phyloP scores from a whole-genome alignment of 2,329 filamentous ascomycete genomes.

The Bipolaris zeicola region DNA sequence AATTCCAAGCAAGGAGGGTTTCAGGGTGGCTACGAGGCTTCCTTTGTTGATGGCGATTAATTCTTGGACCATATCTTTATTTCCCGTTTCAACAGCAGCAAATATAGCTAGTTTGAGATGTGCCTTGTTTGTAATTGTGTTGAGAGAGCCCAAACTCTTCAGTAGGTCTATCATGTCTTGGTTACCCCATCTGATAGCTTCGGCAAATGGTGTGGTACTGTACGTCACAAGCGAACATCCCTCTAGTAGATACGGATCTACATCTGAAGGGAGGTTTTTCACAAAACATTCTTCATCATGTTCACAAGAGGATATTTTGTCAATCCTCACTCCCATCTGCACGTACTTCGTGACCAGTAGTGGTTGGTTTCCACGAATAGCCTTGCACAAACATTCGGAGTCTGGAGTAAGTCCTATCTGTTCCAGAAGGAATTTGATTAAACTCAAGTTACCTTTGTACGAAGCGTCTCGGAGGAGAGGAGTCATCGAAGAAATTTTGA shows the following conservation, averaged over 20 bases:
- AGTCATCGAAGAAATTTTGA: accelerated
- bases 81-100: neutral
- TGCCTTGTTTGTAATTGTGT: accelerated
- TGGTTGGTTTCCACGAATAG: neutral
- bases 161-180: neutral
- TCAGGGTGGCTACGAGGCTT: too few relatives aligned
- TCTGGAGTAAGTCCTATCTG: neutral
- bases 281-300: accelerated
- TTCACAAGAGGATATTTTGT: neutral
- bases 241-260: neutral
- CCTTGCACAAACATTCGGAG: neutral
- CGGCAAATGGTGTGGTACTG: neutral
- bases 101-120: neutral
- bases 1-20: too few relatives aligned
- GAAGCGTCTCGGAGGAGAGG: neutral
- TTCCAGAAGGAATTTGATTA: neutral
- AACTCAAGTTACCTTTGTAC: neutral
- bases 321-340: neutral
- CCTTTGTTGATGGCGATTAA: too few relatives aligned
- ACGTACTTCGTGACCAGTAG: neutral
- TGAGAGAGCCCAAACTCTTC: neutral
- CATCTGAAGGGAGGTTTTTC: neutral
- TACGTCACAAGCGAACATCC: accelerated
- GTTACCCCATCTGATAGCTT: neutral
- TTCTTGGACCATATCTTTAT: neutral